These are phyloP conservation scores for Avena sativa DNA, from an alignment of 176 grass and related monocot species.

Conservation along the genomic window DNA sequence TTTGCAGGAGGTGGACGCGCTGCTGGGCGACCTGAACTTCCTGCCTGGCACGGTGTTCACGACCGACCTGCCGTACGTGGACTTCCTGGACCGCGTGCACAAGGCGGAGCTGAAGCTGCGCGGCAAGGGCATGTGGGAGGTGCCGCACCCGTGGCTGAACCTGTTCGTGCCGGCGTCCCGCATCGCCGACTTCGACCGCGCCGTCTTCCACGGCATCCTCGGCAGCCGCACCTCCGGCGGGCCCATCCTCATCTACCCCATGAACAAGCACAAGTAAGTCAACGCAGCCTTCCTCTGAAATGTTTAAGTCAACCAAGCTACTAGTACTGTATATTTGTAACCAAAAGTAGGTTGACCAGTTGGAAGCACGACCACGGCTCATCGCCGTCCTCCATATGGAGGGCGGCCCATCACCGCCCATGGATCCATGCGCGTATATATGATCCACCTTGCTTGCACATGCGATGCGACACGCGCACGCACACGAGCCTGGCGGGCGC, in stretches of 20 bases:
- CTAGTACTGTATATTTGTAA: no score
- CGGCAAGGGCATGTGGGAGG: constrained; percentile 86
- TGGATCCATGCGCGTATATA: no score
- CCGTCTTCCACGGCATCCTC: constrained; percentile 82
- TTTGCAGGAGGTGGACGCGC: constrained; percentile 72
- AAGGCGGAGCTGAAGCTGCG: constrained; percentile 87
- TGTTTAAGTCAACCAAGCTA: background rate
- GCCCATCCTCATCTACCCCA: constrained; percentile 97
- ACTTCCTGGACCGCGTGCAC: constrained; percentile 92
- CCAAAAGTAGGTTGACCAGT: background rate
- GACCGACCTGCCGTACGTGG: constrained; percentile 87
- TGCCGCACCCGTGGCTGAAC: constrained; percentile 98
- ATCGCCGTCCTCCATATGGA: background rate
- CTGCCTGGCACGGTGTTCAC: constrained; percentile 83
- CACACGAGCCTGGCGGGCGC: constrained; percentile 19
- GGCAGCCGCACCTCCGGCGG: constrained; percentile 78
- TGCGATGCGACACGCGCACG: constrained; percentile 17
- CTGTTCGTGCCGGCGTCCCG: constrained; percentile 91
- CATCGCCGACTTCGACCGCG: constrained; percentile 83
- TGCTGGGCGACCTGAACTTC: constrained; percentile 73
- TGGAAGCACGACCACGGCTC: background rate
- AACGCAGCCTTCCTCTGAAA: background rate
- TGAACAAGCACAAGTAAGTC: constrained; percentile 87
- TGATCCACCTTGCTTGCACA: background rate
- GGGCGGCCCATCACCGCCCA: constrained; percentile 18